Base-by-base conservation (phyloP, 495 filamentous ascomycete species). In the Hypoxylon subgilvum region DNA sequence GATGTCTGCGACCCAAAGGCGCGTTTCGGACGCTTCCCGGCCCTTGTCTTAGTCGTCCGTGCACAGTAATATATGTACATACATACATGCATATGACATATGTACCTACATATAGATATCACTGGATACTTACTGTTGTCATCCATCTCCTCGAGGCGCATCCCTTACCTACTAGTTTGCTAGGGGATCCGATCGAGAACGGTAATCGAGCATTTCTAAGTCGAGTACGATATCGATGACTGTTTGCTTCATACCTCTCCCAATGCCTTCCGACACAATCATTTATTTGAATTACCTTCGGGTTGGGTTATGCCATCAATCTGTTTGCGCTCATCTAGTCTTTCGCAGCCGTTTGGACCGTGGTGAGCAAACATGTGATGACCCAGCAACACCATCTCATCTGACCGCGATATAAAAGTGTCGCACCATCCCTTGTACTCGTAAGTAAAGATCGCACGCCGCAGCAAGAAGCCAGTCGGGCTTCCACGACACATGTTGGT, bases 211-310 rank as follows among this genome's bases (percentile, higher is more conserved):
- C 3, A 8, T 4, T 27, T 27, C 39, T n/a, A n/a, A n/a, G 18
- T 43, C 53, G 36, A 50, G 53, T 49, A 50, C 31, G 8, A 36
- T 50, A 21, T 14, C 18, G 36, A 49, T 18, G 35, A 32, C 22
- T 50, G 45, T 57, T 50, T 50, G 44, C 38, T 38, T 5, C 8
- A 2, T 8, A 28, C 43, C 3, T 48, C 22, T 25, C n/a, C n/a
- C n/a, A n/a, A 13, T 9, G 14, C 16, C 22, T 17, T 43, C 28
- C 19, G 21, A 22, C 44, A 8, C 19, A 36, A 49, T 31, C n/a
- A n/a, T n/a, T n/a, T n/a, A n/a, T n/a, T n/a, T n/a, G n/a, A n/a
- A n/a, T n/a, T n/a, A n/a, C 30, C 7, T 21, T 28, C 14, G 14
- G 35, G 16, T 38, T 21, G 3, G 13, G n/a, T 0, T 2, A 10